phyloP scores from a whole-genome alignment of 352 stramenopile genomes.

The Globisporangium orthogonon region DNA sequence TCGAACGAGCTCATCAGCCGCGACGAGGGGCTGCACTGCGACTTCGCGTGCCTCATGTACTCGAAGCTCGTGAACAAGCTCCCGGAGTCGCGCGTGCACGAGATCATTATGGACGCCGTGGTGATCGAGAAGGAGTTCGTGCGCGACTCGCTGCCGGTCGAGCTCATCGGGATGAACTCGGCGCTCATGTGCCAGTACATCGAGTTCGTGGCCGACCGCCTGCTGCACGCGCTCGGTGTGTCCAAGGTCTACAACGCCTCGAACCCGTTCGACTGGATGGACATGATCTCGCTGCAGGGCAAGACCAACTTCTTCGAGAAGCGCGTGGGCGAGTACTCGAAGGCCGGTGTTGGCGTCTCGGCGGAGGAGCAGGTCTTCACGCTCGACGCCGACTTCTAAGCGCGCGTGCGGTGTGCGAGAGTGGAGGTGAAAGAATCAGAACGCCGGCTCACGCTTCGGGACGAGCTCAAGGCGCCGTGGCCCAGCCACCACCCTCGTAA shows the following conservation, averaged over 20 bases:
- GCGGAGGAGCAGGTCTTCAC: slow-evolving; percentile 89
- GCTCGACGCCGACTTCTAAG: slow-evolving; percentile 92
- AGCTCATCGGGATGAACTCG: slow-evolving; percentile 99
- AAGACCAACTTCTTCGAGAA: slow-evolving; percentile 99
- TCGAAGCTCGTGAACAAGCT: slow-evolving; percentile 97
- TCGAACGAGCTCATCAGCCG: slow-evolving; percentile 98
- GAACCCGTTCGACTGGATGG: slow-evolving; percentile 99
- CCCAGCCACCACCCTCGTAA: background rate
- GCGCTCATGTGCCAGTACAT: slow-evolving; percentile 98
- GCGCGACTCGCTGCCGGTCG: slow-evolving; percentile 93
- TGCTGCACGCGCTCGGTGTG: slow-evolving; percentile 91
- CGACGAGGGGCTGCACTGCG: slow-evolving; percentile 98
- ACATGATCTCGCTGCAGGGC: slow-evolving; percentile 98
- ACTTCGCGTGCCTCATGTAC: slow-evolving; percentile 99
- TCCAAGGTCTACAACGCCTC: slow-evolving; percentile 90
- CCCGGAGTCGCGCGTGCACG: slow-evolving; percentile 85
- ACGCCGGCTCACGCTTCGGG: too few species aligned
- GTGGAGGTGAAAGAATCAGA: too few species aligned
- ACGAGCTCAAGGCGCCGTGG: background rate
- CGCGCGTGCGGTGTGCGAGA: background rate
- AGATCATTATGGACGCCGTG: slow-evolving; percentile 96
- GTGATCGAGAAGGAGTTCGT: slow-evolving; percentile 98
- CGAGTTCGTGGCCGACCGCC: slow-evolving; percentile 96
- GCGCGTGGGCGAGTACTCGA: slow-evolving; percentile 98
- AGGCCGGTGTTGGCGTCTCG: slow-evolving; percentile 92